Evolutionary conservation across 176 grass and related monocot species (phyloP).

Genomic region (Olyra latifolia): DNA sequence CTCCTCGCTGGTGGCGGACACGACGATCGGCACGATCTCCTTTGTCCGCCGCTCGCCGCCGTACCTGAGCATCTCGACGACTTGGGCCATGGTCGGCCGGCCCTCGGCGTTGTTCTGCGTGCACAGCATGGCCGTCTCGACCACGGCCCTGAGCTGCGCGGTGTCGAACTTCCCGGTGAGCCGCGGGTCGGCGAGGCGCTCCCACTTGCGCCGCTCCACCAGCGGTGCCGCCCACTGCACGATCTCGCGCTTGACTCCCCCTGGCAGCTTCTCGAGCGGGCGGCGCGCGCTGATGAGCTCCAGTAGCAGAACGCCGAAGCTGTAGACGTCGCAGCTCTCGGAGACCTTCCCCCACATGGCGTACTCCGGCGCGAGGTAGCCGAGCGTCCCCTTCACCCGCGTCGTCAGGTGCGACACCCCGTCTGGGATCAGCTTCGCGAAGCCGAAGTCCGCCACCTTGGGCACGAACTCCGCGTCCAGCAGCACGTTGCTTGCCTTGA

Average conservation of each 20-base stretch:
- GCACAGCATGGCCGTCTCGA: slow-evolving; percentile 58
- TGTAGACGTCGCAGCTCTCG: slow-evolving; percentile 75
- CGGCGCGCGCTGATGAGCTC: slow-evolving; percentile 56
- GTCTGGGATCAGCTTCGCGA: slow-evolving; percentile 77
- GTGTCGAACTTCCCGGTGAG: slow-evolving; percentile 45
- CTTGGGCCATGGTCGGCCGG: slow-evolving; percentile 53
- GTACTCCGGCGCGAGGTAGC: slow-evolving; percentile 78
- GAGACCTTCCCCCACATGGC: slow-evolving; percentile 86
- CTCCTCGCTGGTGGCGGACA: slow-evolving; percentile 24
- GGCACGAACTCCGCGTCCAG: slow-evolving; percentile 60
- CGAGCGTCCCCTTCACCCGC: slow-evolving; percentile 70
- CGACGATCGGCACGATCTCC: slow-evolving; percentile 47
- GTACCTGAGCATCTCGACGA: slow-evolving; percentile 58
- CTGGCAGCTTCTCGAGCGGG: slow-evolving; percentile 60
- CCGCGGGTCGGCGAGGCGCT: slow-evolving; percentile 53
- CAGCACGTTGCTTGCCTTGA: slow-evolving; percentile 84
- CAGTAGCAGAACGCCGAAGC: slow-evolving; percentile 76
- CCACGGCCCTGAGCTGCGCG: slow-evolving; percentile 44
- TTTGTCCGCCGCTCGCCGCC: slow-evolving; percentile 35
- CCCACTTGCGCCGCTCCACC: slow-evolving; percentile 51
- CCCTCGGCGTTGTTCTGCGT: slow-evolving; percentile 32
- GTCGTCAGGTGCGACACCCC: slow-evolving; percentile 81
- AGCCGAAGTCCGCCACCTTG: slow-evolving; percentile 75
- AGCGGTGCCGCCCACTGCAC: slow-evolving; percentile 66
- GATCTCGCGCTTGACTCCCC: slow-evolving; percentile 62